phyloP scores from a whole-genome alignment of 1,284 basidiomycete species.

The Ceratobasidium sp. region DNA sequence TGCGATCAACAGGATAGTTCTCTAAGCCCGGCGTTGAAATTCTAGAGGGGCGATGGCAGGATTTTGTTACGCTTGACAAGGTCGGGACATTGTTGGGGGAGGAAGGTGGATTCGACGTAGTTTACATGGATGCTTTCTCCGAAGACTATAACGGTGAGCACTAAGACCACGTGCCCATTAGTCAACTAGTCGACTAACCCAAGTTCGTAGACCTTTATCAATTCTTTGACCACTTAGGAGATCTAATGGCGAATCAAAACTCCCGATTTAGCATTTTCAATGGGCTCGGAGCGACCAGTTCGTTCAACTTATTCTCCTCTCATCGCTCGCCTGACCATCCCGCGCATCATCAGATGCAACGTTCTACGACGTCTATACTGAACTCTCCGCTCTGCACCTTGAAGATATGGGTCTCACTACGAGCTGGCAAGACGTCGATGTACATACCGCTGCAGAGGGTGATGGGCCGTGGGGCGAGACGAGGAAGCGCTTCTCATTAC shows the following conservation, averaged over 20 bases:
- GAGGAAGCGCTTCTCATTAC: conserved; percentile 77
- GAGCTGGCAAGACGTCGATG: conserved; percentile 79
- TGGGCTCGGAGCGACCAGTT: conserved; percentile 94
- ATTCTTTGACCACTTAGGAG: conserved; percentile 88
- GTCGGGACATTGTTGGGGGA: conserved; percentile 58
- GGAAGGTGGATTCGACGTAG: conserved; percentile 83
- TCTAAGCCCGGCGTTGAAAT: conserved; percentile 82
- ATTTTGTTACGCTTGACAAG: conserved; percentile 73
- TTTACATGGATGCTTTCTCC: conserved; percentile 97
- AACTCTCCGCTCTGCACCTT: conserved; percentile 88
- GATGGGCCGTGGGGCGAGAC: conserved; percentile 74
- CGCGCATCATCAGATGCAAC: conserved; percentile 71
- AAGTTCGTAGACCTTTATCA: conserved; percentile 71
- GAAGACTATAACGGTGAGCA: conserved; percentile 81
- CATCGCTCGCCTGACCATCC: not conserved
- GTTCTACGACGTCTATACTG: conserved; percentile 94
- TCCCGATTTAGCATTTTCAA: conserved; percentile 97
- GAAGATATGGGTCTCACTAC: conserved; percentile 81
- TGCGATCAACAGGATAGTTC: conserved; percentile 80
- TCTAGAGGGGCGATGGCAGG: conserved; percentile 94
- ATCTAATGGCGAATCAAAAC: conserved; percentile 80
- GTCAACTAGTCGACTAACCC: not conserved
- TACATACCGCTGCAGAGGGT: conserved; percentile 62
- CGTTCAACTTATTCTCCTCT: conserved; percentile 62
- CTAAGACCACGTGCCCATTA: not conserved